A percentile compares a stretch with the other conserved stretches of the same genome.
Evolutionary conservation across 371 early-diverging fungal genomes (phyloP).

Genomic region (Zopfochytrium polystomum): DNA sequence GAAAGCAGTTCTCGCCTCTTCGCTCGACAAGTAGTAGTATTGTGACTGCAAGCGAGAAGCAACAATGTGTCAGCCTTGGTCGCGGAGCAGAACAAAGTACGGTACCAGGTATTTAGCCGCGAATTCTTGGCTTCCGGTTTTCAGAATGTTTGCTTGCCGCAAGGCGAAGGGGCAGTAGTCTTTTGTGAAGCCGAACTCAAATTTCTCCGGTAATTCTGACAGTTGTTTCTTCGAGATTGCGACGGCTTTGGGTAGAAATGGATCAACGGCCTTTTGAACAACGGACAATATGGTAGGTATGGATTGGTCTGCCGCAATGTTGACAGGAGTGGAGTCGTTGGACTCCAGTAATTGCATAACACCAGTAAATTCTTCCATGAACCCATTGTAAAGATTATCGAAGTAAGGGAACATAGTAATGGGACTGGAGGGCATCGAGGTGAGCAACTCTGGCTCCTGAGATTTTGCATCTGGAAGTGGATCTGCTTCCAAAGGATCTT

Average conservation of each 20-base stretch:
- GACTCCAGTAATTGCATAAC: slow-evolving; percentile 30
- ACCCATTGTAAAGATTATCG: slow-evolving; percentile 42
- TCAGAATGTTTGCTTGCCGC: slow-evolving; percentile 30
- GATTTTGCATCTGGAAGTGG: not conserved
- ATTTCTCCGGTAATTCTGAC: slow-evolving; percentile 27
- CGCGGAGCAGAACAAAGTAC: too few relatives aligned
- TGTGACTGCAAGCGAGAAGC: slow-evolving; percentile 20
- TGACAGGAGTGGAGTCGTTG: slow-evolving; percentile 13
- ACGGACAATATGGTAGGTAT: slow-evolving; percentile 33
- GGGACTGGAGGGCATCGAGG: slow-evolving; percentile 18
- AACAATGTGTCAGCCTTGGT: too few relatives aligned
- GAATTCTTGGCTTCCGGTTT: slow-evolving; percentile 30
- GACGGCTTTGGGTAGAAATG: slow-evolving; percentile 44
- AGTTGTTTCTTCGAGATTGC: slow-evolving; percentile 28
- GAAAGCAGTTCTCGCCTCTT: slow-evolving; percentile 41
- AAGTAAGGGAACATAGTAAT: slow-evolving; percentile 34
- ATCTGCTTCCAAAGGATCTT: not conserved
- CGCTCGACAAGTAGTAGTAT: slow-evolving; percentile 37
- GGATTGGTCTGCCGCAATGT: slow-evolving; percentile 27
- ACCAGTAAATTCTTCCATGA: slow-evolving; percentile 35
- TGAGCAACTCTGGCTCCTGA: too few relatives aligned
- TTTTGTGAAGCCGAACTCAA: slow-evolving; percentile 43
- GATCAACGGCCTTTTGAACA: slow-evolving; percentile 38
- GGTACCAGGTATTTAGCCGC: slow-evolving; percentile 43
- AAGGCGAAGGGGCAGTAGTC: slow-evolving; percentile 49